Evolutionary conservation across 495 filamentous ascomycete species (phyloP).

Genomic region (Aspergillus mulundensis): DNA sequence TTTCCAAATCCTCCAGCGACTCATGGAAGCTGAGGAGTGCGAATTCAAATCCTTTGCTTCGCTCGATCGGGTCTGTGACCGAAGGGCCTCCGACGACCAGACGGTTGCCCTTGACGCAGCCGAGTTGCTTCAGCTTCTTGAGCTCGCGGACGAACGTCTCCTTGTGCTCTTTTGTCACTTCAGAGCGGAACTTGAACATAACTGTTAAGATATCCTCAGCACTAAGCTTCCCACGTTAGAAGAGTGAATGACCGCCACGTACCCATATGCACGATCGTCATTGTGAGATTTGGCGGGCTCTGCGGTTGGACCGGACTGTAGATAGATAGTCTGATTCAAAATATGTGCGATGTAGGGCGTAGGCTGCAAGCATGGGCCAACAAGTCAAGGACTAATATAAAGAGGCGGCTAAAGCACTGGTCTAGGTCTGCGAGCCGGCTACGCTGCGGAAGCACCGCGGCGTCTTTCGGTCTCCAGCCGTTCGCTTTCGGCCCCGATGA

Average conservation of each 20-base stretch:
- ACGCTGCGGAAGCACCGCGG: too few species aligned
- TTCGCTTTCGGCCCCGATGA: too few species aligned
- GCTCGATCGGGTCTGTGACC: slow-evolving; percentile 32
- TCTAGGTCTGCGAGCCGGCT: too few species aligned
- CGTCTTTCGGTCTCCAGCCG: too few species aligned
- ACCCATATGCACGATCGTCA: too few species aligned
- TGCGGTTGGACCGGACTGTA: too few species aligned
- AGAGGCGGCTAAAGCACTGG: too few species aligned
- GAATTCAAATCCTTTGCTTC: slow-evolving; percentile 36
- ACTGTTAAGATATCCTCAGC: slow-evolving; percentile 18
- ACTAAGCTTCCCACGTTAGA: not conserved
- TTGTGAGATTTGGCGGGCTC: too few species aligned
- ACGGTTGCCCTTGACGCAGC: slow-evolving; percentile 28
- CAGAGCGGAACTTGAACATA: slow-evolving; percentile 33
- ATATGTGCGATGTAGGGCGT: too few species aligned
- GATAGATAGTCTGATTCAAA: too few species aligned
- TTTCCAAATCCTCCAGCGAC: slow-evolving; percentile 23
- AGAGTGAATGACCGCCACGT: not conserved
- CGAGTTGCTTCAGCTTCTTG: slow-evolving; percentile 27
- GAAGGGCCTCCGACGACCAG: slow-evolving; percentile 35
- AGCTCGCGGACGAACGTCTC: slow-evolving; percentile 27
- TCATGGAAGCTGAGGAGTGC: slow-evolving; percentile 35
- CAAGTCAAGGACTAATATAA: too few species aligned
- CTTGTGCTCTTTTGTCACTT: slow-evolving; percentile 30
- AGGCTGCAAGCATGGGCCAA: too few species aligned